phyloP scores from a whole-genome alignment of 2,329 filamentous ascomycete species.

The Gyromitra esculenta region DNA sequence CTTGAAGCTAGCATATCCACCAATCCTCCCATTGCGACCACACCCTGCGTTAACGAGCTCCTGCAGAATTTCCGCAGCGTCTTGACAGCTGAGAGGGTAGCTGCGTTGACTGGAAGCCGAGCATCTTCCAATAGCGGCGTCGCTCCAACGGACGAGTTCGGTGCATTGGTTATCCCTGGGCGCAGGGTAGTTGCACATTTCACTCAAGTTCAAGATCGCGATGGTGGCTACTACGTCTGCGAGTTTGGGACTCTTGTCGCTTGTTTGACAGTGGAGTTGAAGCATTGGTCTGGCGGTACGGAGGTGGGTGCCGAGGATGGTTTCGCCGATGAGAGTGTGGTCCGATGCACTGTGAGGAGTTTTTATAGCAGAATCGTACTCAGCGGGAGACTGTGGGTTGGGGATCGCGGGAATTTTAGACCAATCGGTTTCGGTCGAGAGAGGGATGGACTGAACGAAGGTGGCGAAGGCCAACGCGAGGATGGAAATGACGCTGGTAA shows the following conservation, averaged over 20 bases:
- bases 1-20: conserved; percentile 6
- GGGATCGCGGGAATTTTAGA: not conserved
- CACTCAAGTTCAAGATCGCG: not conserved
- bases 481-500: not conserved
- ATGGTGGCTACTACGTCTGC: not conserved
- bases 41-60: not conserved
- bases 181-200: not conserved
- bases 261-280: too few species aligned
- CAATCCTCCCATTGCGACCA: not conserved
- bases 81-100: not conserved
- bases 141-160: not conserved
- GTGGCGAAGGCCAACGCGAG: not conserved
- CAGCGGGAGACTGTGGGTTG: not conserved
- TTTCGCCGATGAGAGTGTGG: not conserved
- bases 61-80: not conserved
- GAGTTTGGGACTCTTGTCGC: too few species aligned
- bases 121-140: not conserved
- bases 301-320: not conserved
- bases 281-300: not conserved
- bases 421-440: not conserved
- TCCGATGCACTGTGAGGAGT: not conserved
- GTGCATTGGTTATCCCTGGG: not conserved
- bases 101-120: not conserved
- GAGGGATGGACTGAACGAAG: not conserved
- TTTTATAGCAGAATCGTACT: not conserved